Conservation (phyloP, 768 basidiomycete genomes). For the Dentipellis sp. region DNA sequence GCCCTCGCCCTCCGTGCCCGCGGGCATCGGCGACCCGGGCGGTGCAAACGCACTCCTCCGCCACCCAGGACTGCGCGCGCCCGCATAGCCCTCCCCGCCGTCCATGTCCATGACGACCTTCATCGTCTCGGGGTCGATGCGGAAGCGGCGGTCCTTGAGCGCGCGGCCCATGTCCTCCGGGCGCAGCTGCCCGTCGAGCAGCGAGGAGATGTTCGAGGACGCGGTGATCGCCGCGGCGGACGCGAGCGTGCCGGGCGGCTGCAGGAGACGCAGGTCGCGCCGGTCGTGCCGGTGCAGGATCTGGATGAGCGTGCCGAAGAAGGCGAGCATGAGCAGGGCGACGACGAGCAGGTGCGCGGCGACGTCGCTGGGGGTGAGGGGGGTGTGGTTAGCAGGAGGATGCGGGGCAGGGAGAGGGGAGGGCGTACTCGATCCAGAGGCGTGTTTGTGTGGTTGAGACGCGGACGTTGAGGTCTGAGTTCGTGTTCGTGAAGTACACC, state of each 20-base stretch:
- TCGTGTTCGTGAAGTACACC: conserved; percentile 37
- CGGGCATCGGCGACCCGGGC: not conserved
- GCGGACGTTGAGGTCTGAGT: conserved; percentile 28
- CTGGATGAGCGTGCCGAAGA: conserved; percentile 35
- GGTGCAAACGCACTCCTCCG: not conserved
- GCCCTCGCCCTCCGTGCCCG: not conserved
- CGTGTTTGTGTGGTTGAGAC: conserved; percentile 36
- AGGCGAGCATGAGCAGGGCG: conserved; percentile 34
- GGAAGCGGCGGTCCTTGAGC: conserved; percentile 36
- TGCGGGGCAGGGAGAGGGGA: not conserved
- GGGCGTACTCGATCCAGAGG: conserved; percentile 37
- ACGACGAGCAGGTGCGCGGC: conserved; percentile 35
- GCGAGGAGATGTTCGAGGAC: conserved; percentile 36
- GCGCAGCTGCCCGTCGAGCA: conserved; percentile 31
- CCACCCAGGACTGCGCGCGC: conserved; percentile 8
- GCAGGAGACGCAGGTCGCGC: conserved; percentile 32
- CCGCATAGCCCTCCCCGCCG: conserved; percentile 38
- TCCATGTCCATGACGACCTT: conserved; percentile 38
- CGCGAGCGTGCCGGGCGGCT: conserved; percentile 44
- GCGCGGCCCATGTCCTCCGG: conserved; percentile 31
- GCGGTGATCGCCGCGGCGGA: conserved; percentile 47
- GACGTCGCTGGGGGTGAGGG: conserved; percentile 22
- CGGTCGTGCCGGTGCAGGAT: conserved; percentile 37
- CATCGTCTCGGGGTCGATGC: conserved; percentile 39
- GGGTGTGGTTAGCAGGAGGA: not conserved